These are phyloP conservation scores for Blastobotrys apis DNA, from an alignment of 1,139 yeast genomes.

Conservation along the genomic window DNA sequence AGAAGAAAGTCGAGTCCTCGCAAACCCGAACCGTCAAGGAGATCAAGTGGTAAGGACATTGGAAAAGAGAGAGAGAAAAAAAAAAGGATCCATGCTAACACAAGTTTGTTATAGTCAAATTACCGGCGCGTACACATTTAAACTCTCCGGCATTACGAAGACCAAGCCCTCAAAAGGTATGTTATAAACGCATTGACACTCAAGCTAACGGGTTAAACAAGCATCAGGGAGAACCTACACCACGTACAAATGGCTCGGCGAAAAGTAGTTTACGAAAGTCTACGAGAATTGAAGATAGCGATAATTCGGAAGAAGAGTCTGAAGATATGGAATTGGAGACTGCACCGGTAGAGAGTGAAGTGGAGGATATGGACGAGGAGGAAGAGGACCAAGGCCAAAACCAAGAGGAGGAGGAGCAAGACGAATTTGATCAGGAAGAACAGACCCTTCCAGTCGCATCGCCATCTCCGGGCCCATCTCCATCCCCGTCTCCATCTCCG, in stretches of 20 bases:
- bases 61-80: no score
- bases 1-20: background rate
- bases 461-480: constrained; percentile 14
- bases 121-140: background rate
- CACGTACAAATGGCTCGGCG: no score
- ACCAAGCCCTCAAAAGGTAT: background rate
- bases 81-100: no score
- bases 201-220: background rate
- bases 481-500: constrained; percentile 14
- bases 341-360: background rate
- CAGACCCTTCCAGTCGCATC: constrained; percentile 13
- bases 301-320: background rate
- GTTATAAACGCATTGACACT: no score
- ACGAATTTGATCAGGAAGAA: constrained; percentile 13
- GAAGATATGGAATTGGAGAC: constrained; percentile 2
- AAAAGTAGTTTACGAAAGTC: background rate
- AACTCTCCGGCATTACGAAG: background rate
- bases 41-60: no score
- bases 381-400: background rate
- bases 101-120: background rate
- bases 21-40: background rate
- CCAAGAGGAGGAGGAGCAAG: constrained; percentile 14
- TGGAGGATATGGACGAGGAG: constrained; percentile 1
- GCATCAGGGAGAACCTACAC: no score
- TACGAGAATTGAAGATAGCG: background rate